phyloP scores from a whole-genome alignment of 1,284 basidiomycete genomes.

The Mycosarcoma mackinlayi region DNA sequence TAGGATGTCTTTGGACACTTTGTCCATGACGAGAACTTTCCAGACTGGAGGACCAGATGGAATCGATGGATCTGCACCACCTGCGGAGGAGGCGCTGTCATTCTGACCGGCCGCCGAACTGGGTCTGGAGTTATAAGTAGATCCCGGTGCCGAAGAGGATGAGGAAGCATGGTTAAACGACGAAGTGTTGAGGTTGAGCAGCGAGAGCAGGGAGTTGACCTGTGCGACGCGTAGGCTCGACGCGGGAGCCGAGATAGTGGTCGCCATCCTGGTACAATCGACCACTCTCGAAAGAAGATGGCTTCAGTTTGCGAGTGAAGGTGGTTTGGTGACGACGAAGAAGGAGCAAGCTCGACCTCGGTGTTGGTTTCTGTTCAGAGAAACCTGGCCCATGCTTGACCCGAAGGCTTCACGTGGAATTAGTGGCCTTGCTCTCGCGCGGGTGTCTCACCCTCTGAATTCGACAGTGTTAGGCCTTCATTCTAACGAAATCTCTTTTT shows the following conservation, averaged over 20 bases:
- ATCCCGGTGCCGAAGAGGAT: slow-evolving; percentile 35
- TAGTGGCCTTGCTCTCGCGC: too few relatives aligned
- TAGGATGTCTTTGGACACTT: slow-evolving; percentile 93
- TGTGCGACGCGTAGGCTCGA: slow-evolving; percentile 59
- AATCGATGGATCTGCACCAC: slow-evolving; percentile 19
- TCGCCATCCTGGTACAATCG: slow-evolving; percentile 19
- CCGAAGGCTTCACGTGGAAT: too few relatives aligned
- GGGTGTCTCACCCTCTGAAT: too few relatives aligned
- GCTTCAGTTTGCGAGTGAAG: background rate
- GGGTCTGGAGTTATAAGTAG: slow-evolving; percentile 42
- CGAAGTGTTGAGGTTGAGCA: slow-evolving; percentile 65
- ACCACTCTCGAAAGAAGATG: background rate
- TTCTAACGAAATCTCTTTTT: too few relatives aligned
- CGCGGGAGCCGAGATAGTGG: slow-evolving; percentile 18
- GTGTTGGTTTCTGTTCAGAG: too few relatives aligned
- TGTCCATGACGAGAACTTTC: slow-evolving; percentile 96
- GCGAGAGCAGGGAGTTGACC: slow-evolving; percentile 59
- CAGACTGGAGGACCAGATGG: slow-evolving; percentile 80
- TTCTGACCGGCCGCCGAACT: slow-evolving; percentile 37
- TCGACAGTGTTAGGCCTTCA: too few relatives aligned
- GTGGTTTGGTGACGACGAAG: background rate
- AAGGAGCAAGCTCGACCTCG: too few relatives aligned
- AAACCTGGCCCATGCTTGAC: too few relatives aligned
- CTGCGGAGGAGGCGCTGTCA: slow-evolving; percentile 2
- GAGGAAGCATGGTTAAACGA: slow-evolving; percentile 45